phyloP scores from a whole-genome alignment of 2,329 filamentous ascomycete species.

The Pseudonectria buxi region DNA sequence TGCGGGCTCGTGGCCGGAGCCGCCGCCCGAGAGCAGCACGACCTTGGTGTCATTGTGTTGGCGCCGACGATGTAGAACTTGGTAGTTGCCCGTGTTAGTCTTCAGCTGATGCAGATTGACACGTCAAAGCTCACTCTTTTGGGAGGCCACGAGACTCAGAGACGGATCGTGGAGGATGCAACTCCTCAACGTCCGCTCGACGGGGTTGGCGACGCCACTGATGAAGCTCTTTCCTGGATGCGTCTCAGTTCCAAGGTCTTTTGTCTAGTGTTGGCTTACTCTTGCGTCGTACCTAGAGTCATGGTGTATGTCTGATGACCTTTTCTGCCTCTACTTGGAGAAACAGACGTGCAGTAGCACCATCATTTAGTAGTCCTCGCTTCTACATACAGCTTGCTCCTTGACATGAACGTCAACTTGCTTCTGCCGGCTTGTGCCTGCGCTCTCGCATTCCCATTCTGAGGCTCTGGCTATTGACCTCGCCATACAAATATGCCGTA shows the following conservation, averaged over 20 bases:
- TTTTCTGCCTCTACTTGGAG: background rate
- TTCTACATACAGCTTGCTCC: no score
- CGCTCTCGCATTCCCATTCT: no score
- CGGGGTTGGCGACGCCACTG: constrained; percentile 12
- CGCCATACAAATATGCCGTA: no score
- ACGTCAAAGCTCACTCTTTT: constrained; percentile 15
- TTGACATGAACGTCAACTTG: no score
- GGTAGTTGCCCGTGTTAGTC: background rate
- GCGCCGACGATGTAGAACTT: constrained; percentile 16
- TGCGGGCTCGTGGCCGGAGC: constrained; percentile 19
- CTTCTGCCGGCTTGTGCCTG: no score
- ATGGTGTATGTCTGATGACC: constrained; percentile 6
- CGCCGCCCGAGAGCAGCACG: constrained; percentile 16
- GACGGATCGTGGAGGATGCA: constrained; percentile 17
- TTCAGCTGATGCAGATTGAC: no score
- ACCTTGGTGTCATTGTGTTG: constrained; percentile 10
- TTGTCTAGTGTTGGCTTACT: background rate
- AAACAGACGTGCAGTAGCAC: no score
- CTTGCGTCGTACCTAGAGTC: constrained; percentile 13
- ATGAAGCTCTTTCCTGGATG: constrained; percentile 19
- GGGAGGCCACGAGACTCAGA: constrained; percentile 13
- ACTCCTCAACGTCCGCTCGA: constrained; percentile 15
- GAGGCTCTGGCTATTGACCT: no score
- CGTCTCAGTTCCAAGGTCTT: constrained; percentile 2
- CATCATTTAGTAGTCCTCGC: no score